Percentiles rank a stretch among this genome's conserved stretches.
phyloP scores from a whole-genome alignment of 2,329 filamentous ascomycete species.

The Xylaria sp. region DNA sequence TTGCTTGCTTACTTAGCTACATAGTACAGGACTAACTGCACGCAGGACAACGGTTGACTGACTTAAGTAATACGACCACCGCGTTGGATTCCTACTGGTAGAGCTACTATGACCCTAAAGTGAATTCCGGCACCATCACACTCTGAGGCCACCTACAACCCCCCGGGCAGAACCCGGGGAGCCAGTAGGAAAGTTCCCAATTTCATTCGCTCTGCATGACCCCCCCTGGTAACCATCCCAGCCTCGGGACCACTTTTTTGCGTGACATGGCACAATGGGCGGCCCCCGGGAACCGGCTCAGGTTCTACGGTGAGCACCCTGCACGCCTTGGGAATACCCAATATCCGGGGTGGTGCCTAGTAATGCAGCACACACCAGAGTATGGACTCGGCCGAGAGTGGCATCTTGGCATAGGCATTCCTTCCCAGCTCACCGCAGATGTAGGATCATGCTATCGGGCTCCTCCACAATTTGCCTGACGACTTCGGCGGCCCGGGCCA shows the following conservation, averaged over 20 bases:
- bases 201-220: constrained; percentile 27
- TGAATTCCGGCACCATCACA: constrained; percentile 15
- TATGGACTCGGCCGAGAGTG: constrained; percentile 19
- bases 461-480: constrained; percentile 83
- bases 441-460: constrained; percentile 87
- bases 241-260: constrained; percentile 36
- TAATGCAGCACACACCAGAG: constrained; percentile 1
- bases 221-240: constrained; percentile 34
- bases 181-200: constrained; percentile 13
- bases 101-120: constrained; percentile 18
- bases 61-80: not conserved
- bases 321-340: constrained; percentile 27
- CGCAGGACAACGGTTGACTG: constrained; percentile 1
- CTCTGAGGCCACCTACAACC: not conserved
- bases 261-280: constrained; percentile 18
- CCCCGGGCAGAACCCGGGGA: not conserved
- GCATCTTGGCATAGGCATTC: not conserved
- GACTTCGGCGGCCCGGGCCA: constrained; percentile 88
- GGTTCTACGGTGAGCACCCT: constrained; percentile 29
- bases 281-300: not conserved
- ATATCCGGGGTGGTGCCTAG: not conserved
- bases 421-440: constrained; percentile 69
- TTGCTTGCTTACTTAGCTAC: not conserved
- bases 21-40: constrained; percentile 6
- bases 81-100: constrained; percentile 23